phyloP scores from a whole-genome alignment of 345 rosid genomes.

The Populus nigra region DNA sequence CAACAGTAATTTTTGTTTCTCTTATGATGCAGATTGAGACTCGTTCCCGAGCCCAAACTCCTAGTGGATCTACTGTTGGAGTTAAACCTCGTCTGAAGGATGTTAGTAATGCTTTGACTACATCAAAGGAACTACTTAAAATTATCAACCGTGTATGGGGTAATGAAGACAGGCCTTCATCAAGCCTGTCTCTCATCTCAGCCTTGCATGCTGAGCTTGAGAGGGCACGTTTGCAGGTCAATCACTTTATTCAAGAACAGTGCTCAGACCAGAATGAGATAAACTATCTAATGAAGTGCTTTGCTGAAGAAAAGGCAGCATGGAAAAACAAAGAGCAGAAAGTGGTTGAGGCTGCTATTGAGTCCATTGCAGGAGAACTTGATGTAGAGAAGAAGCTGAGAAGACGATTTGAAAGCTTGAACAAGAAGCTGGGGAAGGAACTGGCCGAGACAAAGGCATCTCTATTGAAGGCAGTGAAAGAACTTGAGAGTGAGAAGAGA shows the following conservation, averaged over 20 bases:
- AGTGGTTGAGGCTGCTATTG: conserved; percentile 89
- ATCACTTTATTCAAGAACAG: conserved; percentile 80
- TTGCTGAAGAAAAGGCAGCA: conserved; percentile 87
- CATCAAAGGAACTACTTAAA: conserved; percentile 88
- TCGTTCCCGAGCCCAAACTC: conserved; percentile 77
- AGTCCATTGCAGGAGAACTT: conserved; percentile 82
- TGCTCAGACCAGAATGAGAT: conserved; percentile 71
- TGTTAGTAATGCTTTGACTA: conserved; percentile 84
- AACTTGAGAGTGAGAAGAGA: conserved; percentile 82
- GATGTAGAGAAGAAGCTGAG: conserved; percentile 85
- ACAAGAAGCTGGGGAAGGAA: conserved; percentile 89
- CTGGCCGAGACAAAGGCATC: conserved; percentile 69
- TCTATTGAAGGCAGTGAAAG: conserved; percentile 66
- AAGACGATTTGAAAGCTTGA: conserved; percentile 78
- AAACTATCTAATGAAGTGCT: conserved; percentile 76
- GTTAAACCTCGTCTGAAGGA: conserved; percentile 75
- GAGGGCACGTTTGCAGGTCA: conserved; percentile 87
- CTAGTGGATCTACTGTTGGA: conserved; percentile 68
- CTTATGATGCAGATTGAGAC: conserved; percentile 64
- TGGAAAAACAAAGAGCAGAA: conserved; percentile 91
- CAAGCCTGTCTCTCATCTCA: conserved; percentile 89
- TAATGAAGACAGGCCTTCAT: conserved; percentile 80
- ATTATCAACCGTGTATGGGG: conserved; percentile 93
- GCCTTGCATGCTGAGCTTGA: conserved; percentile 96
- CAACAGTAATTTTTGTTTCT: conserved; percentile 4